Evolutionary conservation across 495 filamentous ascomycete genomes (phyloP), one percentile per base, ranked within the genome.

Genomic region (Haplographium delicatum): DNA sequence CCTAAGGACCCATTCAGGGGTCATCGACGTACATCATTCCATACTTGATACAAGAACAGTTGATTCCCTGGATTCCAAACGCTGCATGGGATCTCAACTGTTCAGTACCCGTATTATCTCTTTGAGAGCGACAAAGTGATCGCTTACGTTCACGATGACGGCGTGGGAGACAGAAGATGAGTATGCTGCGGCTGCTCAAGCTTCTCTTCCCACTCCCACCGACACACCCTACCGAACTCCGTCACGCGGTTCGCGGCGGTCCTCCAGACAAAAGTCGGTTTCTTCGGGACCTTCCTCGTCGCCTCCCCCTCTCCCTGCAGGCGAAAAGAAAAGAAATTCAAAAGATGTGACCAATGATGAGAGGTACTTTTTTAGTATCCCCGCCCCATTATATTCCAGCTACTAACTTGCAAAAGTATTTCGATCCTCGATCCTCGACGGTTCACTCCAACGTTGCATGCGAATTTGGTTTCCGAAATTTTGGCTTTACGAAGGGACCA

Each of bases 371-470:
- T 13, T 15, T 1, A 18, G 9, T 6, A 18, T 13, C 27, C 6
- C 10, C 27, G 4, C 4, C 2, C 4, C 24, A 11, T 3, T 22
- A 34, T 8, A 31, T 42, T 13, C 15, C n/a, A 25, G 33, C 37
- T 31, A 10, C 31, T 38, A 19, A 27, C n/a, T 20, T 48, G 25
- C 5, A 15, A 38, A 37, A 61, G 72, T 50, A 78, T 91, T 38
- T 87, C 86, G 16, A 80, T 88, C 15, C 72, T 95, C 18, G 91
- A 97, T 60, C 87, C 93, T 5, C 81, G 90, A 44, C 77, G 91
- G 16, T 96, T 99, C 59, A 97, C 93, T 4, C 93, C 93, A 3
- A 96, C 90, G 1, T 75, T 97, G 16, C 94, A 96, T 68, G 93
- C 93, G 11, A 96, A 86, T 38, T 75, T 98, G 6, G 91, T 98